Base-by-base conservation (phyloP, 306 rosid genomes). In the Acacia crassicarpa region DNA sequence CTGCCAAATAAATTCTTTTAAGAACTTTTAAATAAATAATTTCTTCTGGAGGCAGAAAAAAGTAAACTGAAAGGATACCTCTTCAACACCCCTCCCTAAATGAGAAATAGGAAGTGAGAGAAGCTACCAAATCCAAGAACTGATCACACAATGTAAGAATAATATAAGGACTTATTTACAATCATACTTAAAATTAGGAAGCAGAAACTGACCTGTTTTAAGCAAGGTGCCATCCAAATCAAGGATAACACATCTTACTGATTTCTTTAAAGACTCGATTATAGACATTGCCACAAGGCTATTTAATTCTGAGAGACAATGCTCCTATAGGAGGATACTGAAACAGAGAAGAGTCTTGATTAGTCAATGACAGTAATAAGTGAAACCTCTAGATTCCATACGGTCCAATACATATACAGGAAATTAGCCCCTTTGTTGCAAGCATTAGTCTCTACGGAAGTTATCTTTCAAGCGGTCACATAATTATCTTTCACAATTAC, bases 141-240 rank as follows among this genome's bases (percentile, higher is more conserved):
- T 73, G 65, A 49, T 74, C 48, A 53, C 48, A 53, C 32, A 33
- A 32, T 17, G 27, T 53, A 30, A 74, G 46, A 53, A 74, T 17
- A 25, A 59, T 3, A 5, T 20, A 30, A 75, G 9, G 6, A 58
- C n/a, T 59, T 40, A 41, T 3, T 44, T 10, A 44, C 56, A 70
- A 62, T 32, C 23, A 65, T 40, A 22, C 51, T 14, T 13, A 58
- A 81, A 35, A 38, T 5, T 30, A n/a, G 46, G 59, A 23, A 73
- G 53, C 22, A 30, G 65, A 12, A 68, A 12, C 66, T 66, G 35
- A 91, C 99, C 99, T 82, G 97, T 93, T 79, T 91, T 85, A 43
- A 95, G 84, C 40, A 95, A 89, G 1, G 97, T 93, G 78, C 98
- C 99, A 84, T 95, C 98, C 89, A 95, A 88, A 89, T 92, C 99